Evolutionary conservation across 2,329 filamentous ascomycete genomes (phyloP).

Genomic region (Plenodomus lindquistii): DNA sequence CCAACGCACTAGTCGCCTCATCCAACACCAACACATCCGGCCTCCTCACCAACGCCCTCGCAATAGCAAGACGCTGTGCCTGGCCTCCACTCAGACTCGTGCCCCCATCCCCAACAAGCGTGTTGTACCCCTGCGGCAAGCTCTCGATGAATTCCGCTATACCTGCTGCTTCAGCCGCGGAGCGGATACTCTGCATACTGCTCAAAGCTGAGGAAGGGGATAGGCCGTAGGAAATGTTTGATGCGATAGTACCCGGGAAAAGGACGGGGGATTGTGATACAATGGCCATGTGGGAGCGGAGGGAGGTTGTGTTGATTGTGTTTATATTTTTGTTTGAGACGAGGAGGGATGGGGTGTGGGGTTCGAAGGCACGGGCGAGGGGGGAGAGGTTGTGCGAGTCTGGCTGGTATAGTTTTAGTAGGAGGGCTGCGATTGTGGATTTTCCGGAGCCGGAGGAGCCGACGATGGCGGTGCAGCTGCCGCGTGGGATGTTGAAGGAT

Average conservation of each 20-base stretch:
- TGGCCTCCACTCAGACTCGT: slow-evolving; percentile 78
- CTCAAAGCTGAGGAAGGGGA: slow-evolving; percentile 57
- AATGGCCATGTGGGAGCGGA: slow-evolving; percentile 67
- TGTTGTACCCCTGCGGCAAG: slow-evolving; percentile 72
- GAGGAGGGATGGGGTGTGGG: slow-evolving; percentile 50
- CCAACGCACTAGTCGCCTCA: slow-evolving; percentile 82
- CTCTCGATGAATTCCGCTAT: slow-evolving; percentile 77
- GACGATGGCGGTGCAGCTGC: slow-evolving; percentile 75
- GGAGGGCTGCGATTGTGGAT: slow-evolving; percentile 75
- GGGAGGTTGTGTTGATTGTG: slow-evolving; percentile 61
- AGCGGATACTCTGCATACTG: slow-evolving; percentile 50
- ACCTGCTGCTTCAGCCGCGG: slow-evolving; percentile 60
- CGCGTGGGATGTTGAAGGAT: slow-evolving; percentile 65
- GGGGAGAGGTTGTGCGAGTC: background rate
- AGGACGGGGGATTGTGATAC: slow-evolving; percentile 74
- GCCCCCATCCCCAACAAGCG: slow-evolving; percentile 76
- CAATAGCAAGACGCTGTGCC: slow-evolving; percentile 78
- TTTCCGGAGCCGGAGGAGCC: slow-evolving; percentile 90
- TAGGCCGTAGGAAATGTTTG: slow-evolving; percentile 84
- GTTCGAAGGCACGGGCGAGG: background rate
- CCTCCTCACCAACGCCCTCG: slow-evolving; percentile 72
- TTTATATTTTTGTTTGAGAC: slow-evolving; percentile 63
- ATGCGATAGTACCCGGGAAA: slow-evolving; percentile 75
- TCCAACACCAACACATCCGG: slow-evolving; percentile 80
- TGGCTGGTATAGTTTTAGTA: slow-evolving; percentile 70